phyloP scores from a whole-genome alignment of 2,329 filamentous ascomycete species.

The Pseudocercospora eumusae region DNA sequence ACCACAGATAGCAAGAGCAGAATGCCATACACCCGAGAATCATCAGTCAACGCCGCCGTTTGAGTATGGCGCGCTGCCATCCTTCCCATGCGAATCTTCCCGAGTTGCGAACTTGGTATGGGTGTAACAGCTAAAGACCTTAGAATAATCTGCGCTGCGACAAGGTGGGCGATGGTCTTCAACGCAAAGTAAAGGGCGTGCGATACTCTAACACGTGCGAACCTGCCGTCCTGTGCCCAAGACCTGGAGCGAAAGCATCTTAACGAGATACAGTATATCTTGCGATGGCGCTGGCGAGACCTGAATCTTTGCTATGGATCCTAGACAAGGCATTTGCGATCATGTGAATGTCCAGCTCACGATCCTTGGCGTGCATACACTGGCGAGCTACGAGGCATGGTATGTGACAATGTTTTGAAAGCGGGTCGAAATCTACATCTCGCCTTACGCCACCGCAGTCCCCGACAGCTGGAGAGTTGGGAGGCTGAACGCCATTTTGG shows the following conservation, averaged over 20 bases:
- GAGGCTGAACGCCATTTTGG: not conserved
- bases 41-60: conserved; percentile 69
- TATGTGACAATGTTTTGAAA: not conserved
- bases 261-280: not conserved
- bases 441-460: not conserved
- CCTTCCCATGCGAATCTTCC: conserved; percentile 56
- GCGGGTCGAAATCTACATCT: not conserved
- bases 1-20: conserved; percentile 86
- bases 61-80: conserved; percentile 47
- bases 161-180: not conserved
- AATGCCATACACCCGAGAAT: conserved; percentile 88
- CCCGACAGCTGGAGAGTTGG: not conserved
- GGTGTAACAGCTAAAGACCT: not conserved
- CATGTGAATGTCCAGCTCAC: not conserved
- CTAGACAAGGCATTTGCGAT: not conserved
- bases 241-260: not conserved
- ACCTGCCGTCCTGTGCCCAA: not conserved
- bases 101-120: conserved; percentile 56
- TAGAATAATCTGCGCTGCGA: no score
- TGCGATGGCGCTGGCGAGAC: conserved; percentile 49
- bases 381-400: not conserved
- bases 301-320: not conserved
- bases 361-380: not conserved
- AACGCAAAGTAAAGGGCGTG: not conserved
- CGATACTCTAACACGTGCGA: not conserved